These are phyloP conservation scores for Hericium erinaceus DNA, from an alignment of 768 basidiomycete genomes.

Conservation along the genomic window DNA sequence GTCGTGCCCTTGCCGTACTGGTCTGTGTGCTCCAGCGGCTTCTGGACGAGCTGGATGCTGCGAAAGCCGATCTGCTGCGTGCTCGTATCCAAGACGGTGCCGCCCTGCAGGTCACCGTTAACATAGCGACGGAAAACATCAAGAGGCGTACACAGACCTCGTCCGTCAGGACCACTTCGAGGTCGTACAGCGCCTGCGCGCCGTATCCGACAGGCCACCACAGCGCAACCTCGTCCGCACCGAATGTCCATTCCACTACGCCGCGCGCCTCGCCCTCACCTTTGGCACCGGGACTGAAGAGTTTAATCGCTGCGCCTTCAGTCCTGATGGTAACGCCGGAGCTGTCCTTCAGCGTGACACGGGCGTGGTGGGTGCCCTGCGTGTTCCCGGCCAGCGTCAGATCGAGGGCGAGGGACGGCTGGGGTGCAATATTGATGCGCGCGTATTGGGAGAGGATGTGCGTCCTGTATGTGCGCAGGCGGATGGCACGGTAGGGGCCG, in stretches of 20 bases:
- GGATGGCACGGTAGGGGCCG: slow-evolving; percentile 82
- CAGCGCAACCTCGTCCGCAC: slow-evolving; percentile 49
- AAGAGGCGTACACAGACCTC: slow-evolving; percentile 28
- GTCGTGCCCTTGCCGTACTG: slow-evolving; percentile 54
- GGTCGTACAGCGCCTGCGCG: slow-evolving; percentile 65
- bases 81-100: slow-evolving; percentile 40
- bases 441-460: slow-evolving; percentile 54
- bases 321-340: too few relatives aligned
- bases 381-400: slow-evolving; percentile 31
- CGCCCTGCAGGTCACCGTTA: slow-evolving; percentile 26
- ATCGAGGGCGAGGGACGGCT: slow-evolving; percentile 39
- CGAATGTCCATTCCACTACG: slow-evolving; percentile 22
- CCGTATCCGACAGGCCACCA: slow-evolving; percentile 90
- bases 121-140: neutral
- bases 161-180: slow-evolving; percentile 46
- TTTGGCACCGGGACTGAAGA: too few relatives aligned
- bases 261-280: neutral
- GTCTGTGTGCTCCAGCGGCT: slow-evolving; percentile 47
- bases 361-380: slow-evolving; percentile 22
- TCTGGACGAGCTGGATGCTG: slow-evolving; percentile 68
- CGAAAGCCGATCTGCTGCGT: slow-evolving; percentile 68
- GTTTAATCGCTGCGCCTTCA: too few relatives aligned
- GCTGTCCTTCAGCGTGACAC: too few relatives aligned
- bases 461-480: slow-evolving; percentile 58
- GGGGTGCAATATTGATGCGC: slow-evolving; percentile 44